These are phyloP conservation scores for Sporopachydermia lactativora DNA, from an alignment of 805 yeast genomes.

Conservation along the genomic window DNA sequence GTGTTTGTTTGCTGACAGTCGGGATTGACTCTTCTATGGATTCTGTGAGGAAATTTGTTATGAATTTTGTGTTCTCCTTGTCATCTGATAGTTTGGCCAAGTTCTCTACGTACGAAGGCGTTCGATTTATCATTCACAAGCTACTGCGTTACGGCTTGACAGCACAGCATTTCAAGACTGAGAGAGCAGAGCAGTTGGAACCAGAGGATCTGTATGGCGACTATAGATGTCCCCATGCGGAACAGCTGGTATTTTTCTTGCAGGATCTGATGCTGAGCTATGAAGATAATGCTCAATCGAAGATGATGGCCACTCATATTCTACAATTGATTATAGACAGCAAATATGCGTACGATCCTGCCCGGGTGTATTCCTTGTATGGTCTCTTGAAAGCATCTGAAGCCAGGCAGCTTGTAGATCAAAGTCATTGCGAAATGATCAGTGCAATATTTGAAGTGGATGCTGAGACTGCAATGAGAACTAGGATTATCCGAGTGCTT, in stretches of 20 bases:
- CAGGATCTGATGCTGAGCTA: constrained; percentile 21
- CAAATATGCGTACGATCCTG: constrained; percentile 50
- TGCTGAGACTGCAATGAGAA: constrained; percentile 11
- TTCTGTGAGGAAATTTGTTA: constrained; percentile 51
- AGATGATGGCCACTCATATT: constrained; percentile 17
- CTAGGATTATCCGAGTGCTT: constrained; percentile 5
- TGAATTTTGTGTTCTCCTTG: constrained; percentile 40
- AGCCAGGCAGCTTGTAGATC: constrained; percentile 12
- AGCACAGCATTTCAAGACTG: constrained; percentile 45
- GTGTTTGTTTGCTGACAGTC: constrained; percentile 54
- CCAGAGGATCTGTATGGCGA: constrained; percentile 14
- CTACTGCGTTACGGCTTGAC: constrained; percentile 48
- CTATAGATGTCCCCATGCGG: constrained; percentile 44
- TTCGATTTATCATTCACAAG: constrained; percentile 25
- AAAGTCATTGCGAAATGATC: constrained; percentile 18
- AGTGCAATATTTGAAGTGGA: constrained; percentile 20
- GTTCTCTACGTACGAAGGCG: constrained; percentile 25
- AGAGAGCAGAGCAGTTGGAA: constrained; percentile 10
- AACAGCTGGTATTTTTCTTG: constrained; percentile 32
- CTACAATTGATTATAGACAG: constrained; percentile 33
- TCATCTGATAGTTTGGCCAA: constrained; percentile 30
- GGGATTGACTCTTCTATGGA: constrained; percentile 71
- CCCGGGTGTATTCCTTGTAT: constrained; percentile 42
- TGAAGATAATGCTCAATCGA: constrained; percentile 14
- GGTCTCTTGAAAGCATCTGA: constrained; percentile 46